These are phyloP conservation scores for Botrytis paeoniae DNA, from an alignment of 2,329 filamentous ascomycete species.

Conservation along the genomic window DNA sequence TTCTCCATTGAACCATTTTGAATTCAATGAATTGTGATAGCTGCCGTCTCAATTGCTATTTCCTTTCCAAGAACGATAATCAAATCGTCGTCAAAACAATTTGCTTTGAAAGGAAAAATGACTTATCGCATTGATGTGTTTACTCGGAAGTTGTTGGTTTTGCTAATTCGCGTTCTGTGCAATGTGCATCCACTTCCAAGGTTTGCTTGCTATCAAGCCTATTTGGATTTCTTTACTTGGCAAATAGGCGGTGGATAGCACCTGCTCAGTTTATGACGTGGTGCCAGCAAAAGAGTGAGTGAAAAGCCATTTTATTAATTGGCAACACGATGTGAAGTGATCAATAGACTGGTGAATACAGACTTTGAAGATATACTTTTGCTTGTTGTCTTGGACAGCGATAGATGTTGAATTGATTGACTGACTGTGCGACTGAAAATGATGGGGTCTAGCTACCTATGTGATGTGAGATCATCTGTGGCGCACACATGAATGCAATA, in stretches of 20 bases:
- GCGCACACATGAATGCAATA: neutral
- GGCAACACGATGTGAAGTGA: neutral
- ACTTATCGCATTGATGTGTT: neutral
- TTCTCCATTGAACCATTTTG: constrained; percentile 37
- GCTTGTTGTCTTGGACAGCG: neutral
- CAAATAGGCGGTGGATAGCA: neutral
- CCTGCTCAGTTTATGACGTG: neutral
- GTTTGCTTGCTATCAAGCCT: neutral
- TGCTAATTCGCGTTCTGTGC: neutral
- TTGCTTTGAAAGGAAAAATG: neutral
- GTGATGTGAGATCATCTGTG: neutral
- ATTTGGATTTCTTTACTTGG: neutral
- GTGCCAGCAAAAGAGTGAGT: neutral
- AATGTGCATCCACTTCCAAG: constrained; percentile 1
- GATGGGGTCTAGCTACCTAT: neutral
- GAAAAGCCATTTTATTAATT: neutral
- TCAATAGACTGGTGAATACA: too few species aligned
- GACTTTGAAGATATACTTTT: neutral
- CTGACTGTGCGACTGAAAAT: neutral
- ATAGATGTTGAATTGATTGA: neutral
- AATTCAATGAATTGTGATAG: neutral
- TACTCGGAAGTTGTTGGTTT: neutral
- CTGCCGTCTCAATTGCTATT: neutral
- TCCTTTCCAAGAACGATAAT: neutral
- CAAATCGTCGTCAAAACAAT: neutral